These are phyloP conservation scores for Colletotrichum sidae DNA, from an alignment of 2,329 filamentous ascomycete genomes.

Conservation along the genomic window DNA sequence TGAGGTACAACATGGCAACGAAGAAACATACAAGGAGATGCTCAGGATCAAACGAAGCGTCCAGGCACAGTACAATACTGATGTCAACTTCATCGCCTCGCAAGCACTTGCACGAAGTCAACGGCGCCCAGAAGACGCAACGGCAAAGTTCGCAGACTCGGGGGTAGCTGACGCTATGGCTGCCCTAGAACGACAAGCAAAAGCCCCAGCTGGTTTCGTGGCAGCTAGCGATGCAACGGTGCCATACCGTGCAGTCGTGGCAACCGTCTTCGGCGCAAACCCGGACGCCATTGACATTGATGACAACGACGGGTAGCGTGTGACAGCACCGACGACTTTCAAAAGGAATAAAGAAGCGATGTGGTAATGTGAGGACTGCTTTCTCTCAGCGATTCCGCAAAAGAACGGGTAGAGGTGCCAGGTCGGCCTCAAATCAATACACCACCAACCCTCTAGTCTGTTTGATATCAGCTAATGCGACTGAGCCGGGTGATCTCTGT, in stretches of 20 bases:
- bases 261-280: constrained; percentile 69
- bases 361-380: neutral
- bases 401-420: no score
- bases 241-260: constrained; percentile 59
- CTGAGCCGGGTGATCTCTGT: no score
- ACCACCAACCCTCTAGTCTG: no score
- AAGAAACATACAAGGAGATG: constrained; percentile 99
- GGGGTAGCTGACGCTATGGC: constrained; percentile 86
- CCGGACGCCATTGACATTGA: constrained; percentile 89
- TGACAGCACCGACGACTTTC: constrained; percentile 13
- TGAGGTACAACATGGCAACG: constrained; percentile 97
- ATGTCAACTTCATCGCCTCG: constrained; percentile 97
- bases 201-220: constrained; percentile 91
- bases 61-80: constrained; percentile 97
- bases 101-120: constrained; percentile 90
- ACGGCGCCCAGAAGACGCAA: constrained; percentile 62
- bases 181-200: constrained; percentile 86
- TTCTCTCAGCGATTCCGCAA: neutral
- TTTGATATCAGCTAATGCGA: no score
- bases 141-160: constrained; percentile 30
- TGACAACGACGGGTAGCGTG: constrained; percentile 71
- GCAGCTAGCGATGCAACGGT: constrained; percentile 82
- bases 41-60: constrained; percentile 96
- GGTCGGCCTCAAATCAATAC: no score
- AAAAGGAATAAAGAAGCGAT: neutral